Base-by-base conservation (phyloP, 2,329 filamentous ascomycete genomes). In the Venturia carpophila region DNA sequence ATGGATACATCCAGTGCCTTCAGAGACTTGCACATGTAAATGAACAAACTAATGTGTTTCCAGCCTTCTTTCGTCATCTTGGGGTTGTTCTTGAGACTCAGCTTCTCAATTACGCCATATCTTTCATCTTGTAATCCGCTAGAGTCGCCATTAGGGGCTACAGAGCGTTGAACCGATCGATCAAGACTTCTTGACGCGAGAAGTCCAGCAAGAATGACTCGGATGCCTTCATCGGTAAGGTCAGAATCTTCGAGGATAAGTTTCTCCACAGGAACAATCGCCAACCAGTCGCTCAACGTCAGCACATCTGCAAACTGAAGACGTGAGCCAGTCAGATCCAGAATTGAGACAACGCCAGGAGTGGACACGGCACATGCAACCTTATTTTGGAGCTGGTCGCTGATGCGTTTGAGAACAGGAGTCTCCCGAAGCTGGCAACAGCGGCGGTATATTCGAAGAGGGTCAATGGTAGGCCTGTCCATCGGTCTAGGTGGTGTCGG, bases 361-460 rank as follows among this genome's bases (percentile, higher is more conserved):
- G 86, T 80, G 65, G 80, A 81, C 1, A 83, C 75, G 11, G 87
- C 81, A 39, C 82, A 84, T 62, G 88, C 89, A n/a, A 84, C 82
- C 0, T 87, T 82, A 45, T 87, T 85, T 45, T 84, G 85, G 5
- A 99, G 87, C 74, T 97, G 92, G 71, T 96, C 91, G 0, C 91
- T 93, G 60, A 99, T 89, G 71, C 90, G 91, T 75, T 95, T 96
- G 24, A 97, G 79, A 63, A 97, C 92, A 0, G 92, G 91, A 0
- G 92, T 95, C 76, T 97, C 94, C 66, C 94, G 85, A 39, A 99
- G 79, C 73, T 97, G 93, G 73, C 94, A 97, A 74, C 94, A 97
- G 72, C 94, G 84, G 69, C 93, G 85, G 75, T 99, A 99, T 71
- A 99, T 96, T 66, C 93, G 84, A 17, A 92, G 85, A 1, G 94